Base-by-base conservation (phyloP, 345 rosid genomes). In the Clausena lansium region DNA sequence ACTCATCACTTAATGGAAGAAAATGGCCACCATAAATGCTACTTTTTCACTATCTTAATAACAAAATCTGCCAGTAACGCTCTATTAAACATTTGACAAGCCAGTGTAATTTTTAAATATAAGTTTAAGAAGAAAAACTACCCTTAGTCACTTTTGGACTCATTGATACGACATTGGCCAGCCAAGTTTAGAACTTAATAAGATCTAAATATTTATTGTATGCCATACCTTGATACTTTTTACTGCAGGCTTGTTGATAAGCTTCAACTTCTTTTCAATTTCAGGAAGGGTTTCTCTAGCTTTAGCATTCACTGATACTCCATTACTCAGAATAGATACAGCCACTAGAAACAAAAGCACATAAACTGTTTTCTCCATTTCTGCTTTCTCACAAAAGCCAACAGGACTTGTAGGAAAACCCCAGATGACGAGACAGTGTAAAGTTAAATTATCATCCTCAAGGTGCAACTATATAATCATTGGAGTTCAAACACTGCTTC, bases 231-330 rank as follows among this genome's bases (percentile, higher is more conserved):
- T 62, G 54, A 88, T 70, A 19, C 83, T 83, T 73, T 88, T 87
- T 28, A 81, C 69, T 1, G 90, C 85, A 67, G 90, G 88, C 69
- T 90, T 90, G 54, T 87, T 86, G 32, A 90, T 84, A 66, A 67
- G 77, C 83, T 78, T 88, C 2, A 90, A 28, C 54, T 73, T 85
- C 74, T 66, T 58, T 55, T 82, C 81, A 38, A 88, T 71, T 27
- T 81, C 86, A 25, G 1, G 15, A 33, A 59, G 70, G 20, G 45
- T 41, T 72, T 35, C 58, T 65, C 55, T 24, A 76, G 14, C 36
- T 41, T 61, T 20, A 41, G 55, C 77, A 62, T n/a, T 58, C 19
- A 70, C 82, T 13, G 76, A n/a, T 24, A 28, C 72, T 30, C 57
- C 71, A 61, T 9, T 68, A 73, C 50, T 67, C 50, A 84, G 74